phyloP scores from a whole-genome alignment of 2,329 filamentous ascomycete genomes.

The Colletotrichum kahawae region DNA sequence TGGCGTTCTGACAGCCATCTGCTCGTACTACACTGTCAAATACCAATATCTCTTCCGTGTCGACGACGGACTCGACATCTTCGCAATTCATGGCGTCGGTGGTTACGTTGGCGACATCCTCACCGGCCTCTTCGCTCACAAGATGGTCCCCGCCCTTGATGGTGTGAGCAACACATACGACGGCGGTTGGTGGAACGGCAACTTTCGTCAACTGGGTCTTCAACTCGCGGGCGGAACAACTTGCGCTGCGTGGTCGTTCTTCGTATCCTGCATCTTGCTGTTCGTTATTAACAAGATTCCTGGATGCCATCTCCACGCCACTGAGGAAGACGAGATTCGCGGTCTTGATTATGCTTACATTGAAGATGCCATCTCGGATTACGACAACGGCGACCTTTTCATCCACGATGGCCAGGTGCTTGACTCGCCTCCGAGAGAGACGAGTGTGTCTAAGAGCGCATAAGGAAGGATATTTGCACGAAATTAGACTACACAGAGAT shows the following conservation, averaged over 20 bases:
- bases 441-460: background rate
- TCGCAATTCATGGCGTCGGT: conserved; percentile 64
- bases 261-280: conserved; percentile 55
- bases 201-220: conserved; percentile 60
- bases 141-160: conserved; percentile 54
- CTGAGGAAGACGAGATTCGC: conserved; percentile 57
- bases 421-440: background rate
- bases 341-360: conserved; percentile 51
- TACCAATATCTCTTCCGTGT: conserved; percentile 57
- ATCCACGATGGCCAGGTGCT: conserved; percentile 4
- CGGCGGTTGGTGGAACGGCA: conserved; percentile 55
- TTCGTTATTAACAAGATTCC: conserved; percentile 64
- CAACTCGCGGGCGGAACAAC: conserved; percentile 63
- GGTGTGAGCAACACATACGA: conserved; percentile 48
- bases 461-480: background rate
- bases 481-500: background rate
- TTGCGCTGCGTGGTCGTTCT: conserved; percentile 60
- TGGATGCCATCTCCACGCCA: conserved; percentile 58
- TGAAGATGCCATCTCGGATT: conserved; percentile 24
- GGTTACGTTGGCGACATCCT: conserved; percentile 61
- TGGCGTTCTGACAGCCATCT: conserved; percentile 53
- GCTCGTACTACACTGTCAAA: conserved; percentile 51
- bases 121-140: conserved; percentile 61
- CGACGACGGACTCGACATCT: conserved; percentile 65
- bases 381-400: background rate